Percentiles rank a stretch among this genome's conserved stretches.
These are phyloP conservation scores for Yamadazyma kitorensis DNA, from an alignment of 805 yeast genomes.

Conservation along the genomic window DNA sequence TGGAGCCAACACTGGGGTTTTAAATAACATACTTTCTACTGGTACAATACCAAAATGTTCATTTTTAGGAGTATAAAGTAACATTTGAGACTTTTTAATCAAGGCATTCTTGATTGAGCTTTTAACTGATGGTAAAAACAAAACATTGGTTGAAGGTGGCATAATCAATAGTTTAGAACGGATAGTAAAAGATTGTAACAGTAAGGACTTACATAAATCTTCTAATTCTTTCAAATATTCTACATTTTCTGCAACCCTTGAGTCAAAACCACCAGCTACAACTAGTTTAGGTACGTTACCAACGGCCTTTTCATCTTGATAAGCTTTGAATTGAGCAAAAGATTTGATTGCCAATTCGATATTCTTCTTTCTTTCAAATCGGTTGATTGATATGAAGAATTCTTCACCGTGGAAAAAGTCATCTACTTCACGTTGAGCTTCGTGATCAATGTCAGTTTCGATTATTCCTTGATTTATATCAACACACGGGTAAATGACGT, in stretches of 20 bases:
- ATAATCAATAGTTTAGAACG: slow-evolving; percentile 35
- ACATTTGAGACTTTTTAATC: slow-evolving; percentile 51
- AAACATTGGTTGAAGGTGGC: slow-evolving; percentile 44
- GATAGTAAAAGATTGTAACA: slow-evolving; percentile 46
- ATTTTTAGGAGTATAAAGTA: slow-evolving; percentile 83
- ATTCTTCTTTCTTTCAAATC: slow-evolving; percentile 87
- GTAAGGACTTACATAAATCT: slow-evolving; percentile 41
- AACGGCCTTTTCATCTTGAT: slow-evolving; percentile 22
- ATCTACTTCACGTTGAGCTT: slow-evolving; percentile 28
- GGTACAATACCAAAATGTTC: slow-evolving; percentile 99
- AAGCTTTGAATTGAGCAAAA: slow-evolving; percentile 44
- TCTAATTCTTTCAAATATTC: slow-evolving; percentile 64
- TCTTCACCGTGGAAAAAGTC: slow-evolving; percentile 32
- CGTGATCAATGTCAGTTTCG: slow-evolving; percentile 17
- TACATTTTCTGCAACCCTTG: slow-evolving; percentile 70
- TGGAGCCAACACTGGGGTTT: slow-evolving; percentile 81
- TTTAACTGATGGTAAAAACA: slow-evolving; percentile 81
- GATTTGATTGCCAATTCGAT: slow-evolving; percentile 74
- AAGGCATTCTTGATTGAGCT: slow-evolving; percentile 61
- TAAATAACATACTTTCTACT: slow-evolving; percentile 84
- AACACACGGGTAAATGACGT: slow-evolving; percentile 79
- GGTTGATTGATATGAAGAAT: slow-evolving; percentile 72
- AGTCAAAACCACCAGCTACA: slow-evolving; percentile 90
- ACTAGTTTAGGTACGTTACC: slow-evolving; percentile 48
- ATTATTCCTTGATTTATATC: slow-evolving; percentile 30